Base-by-base conservation (phyloP, 2,329 filamentous ascomycete genomes). In the Septoria petroselini region DNA sequence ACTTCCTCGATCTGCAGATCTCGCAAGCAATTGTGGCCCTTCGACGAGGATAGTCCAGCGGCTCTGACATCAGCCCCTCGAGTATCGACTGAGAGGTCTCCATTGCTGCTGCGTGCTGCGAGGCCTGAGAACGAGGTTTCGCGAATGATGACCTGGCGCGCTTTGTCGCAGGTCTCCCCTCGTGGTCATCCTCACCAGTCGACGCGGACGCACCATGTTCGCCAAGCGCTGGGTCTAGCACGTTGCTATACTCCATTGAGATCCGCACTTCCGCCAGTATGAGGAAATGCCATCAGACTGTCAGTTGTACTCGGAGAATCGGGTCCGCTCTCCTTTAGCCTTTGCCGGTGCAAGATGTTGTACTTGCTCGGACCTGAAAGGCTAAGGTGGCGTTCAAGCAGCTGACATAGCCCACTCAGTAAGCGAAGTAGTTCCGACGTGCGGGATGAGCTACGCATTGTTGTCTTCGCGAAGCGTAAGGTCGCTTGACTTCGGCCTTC, bases 11-110 rank as follows among this genome's bases (percentile, higher is more conserved):
- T 17, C 65, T 58, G 50, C 65, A 67, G 12, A 68, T 60, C 41
- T 65, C 64, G 34, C 65, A 68, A 4, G 65, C 65, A 25, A 68
- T 68, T 12, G 60, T 64, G 3, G 65, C 65, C 27, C 65, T 53
- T 18, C 63, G 55, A 23, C 65, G 59, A 14, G 64, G 65, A 44
- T 68, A 68, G 52, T 68, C 64, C 30, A 63, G 52, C 1, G 61
- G 54, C 18, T 67, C 65, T 15, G 44, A 41, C 11, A 33, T 43
- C 3, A 34, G 15, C 17, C 21, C 35, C 35, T 46, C 33, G 4
- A 41, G 14, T 11, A 27, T 39, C n/a, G 39, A 23, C 8, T 51
- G 43, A 1, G 48, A 45, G 37, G 35, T 49, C 7, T 52, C 48
- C 34, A 35, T 30, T 6, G 37, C 37, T 21, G 15, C 37, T 29